These are phyloP conservation scores for Globisporangium perplexum DNA, from an alignment of 352 stramenopile genomes.

Conservation along the genomic window DNA sequence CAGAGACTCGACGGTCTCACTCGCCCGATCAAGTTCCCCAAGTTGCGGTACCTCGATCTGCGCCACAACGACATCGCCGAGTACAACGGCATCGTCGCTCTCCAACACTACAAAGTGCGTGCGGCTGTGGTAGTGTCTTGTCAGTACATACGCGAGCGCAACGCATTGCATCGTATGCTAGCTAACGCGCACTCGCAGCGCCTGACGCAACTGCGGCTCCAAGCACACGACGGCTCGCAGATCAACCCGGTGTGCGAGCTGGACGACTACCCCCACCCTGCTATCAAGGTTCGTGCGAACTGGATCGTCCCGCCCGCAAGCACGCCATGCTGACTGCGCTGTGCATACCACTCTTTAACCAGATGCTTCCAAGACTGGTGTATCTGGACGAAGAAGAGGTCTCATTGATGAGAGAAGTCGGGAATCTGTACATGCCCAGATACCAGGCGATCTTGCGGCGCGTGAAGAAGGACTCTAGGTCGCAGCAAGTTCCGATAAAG, in stretches of 20 bases:
- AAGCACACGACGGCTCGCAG: slow-evolving; percentile 43
- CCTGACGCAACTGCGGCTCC: slow-evolving; percentile 53
- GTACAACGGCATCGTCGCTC: slow-evolving; percentile 25
- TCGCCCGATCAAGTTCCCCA: slow-evolving; percentile 64
- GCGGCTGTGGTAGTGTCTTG: too few species aligned
- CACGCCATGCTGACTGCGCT: too few species aligned
- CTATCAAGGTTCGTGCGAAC: slow-evolving; percentile 26
- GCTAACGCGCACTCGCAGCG: slow-evolving; percentile 20
- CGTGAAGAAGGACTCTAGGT: slow-evolving; percentile 10
- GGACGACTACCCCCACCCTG: slow-evolving; percentile 44
- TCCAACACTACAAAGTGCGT: slow-evolving; percentile 54
- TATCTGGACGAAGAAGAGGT: slow-evolving; percentile 72
- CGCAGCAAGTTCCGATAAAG: slow-evolving; percentile 28
- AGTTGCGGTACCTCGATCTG: slow-evolving; percentile 65
- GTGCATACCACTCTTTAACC: too few species aligned
- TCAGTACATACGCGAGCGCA: neutral
- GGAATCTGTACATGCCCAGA: slow-evolving; percentile 56
- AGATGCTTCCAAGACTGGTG: slow-evolving; percentile 46
- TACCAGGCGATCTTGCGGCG: slow-evolving; percentile 50
- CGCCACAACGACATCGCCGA: slow-evolving; percentile 53
- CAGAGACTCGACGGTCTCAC: slow-evolving; percentile 42
- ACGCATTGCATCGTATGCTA: neutral
- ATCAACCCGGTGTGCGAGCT: slow-evolving; percentile 63
- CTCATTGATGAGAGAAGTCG: slow-evolving; percentile 48
- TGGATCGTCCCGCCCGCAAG: too few species aligned